Conservation (phyloP, 2,329 filamentous ascomycete genomes). For the Scedosporium boydii region DNA sequence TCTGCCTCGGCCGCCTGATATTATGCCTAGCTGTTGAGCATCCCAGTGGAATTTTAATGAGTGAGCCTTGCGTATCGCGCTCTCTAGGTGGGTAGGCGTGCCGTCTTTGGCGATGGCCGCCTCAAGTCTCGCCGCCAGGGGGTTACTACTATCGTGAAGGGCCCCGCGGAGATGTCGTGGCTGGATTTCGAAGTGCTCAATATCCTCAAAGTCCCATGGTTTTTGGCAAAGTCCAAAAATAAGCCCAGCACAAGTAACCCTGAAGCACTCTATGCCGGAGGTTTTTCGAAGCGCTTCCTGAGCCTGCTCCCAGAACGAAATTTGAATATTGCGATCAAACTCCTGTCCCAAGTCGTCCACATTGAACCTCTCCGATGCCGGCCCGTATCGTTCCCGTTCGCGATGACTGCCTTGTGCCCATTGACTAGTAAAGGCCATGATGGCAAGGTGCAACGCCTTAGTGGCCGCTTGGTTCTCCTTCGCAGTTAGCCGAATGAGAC, state of each 20-base stretch:
- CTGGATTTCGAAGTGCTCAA: neutral
- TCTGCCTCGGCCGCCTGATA: slow-evolving; percentile 4
- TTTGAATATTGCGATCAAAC: slow-evolving; percentile 27
- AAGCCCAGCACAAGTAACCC: slow-evolving; percentile 26
- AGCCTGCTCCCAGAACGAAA: slow-evolving; percentile 28
- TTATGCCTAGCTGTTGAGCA: neutral
- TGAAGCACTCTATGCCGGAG: slow-evolving; percentile 24
- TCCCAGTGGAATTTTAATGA: slow-evolving; percentile 25
- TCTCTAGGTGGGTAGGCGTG: slow-evolving; percentile 24
- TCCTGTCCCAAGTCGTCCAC: slow-evolving; percentile 19
- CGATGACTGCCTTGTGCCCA: slow-evolving; percentile 31
- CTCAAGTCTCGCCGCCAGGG: neutral
- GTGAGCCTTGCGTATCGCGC: slow-evolving; percentile 28
- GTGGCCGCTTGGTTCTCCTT: slow-evolving; percentile 32
- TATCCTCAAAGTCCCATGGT: slow-evolving; percentile 11
- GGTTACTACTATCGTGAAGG: neutral
- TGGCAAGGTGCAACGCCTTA: slow-evolving; percentile 35
- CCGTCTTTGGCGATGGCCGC: slow-evolving; percentile 13
- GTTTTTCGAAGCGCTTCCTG: slow-evolving; percentile 24
- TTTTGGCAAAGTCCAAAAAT: slow-evolving; percentile 28
- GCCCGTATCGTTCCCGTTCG: slow-evolving; percentile 12
- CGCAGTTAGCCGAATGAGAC: slow-evolving; percentile 28
- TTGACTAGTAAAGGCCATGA: slow-evolving; percentile 44
- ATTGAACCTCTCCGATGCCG: slow-evolving; percentile 6
- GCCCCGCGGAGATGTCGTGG: neutral